Base-by-base conservation (phyloP, 2,329 filamentous ascomycete genomes). In the Calycina herbarum region DNA sequence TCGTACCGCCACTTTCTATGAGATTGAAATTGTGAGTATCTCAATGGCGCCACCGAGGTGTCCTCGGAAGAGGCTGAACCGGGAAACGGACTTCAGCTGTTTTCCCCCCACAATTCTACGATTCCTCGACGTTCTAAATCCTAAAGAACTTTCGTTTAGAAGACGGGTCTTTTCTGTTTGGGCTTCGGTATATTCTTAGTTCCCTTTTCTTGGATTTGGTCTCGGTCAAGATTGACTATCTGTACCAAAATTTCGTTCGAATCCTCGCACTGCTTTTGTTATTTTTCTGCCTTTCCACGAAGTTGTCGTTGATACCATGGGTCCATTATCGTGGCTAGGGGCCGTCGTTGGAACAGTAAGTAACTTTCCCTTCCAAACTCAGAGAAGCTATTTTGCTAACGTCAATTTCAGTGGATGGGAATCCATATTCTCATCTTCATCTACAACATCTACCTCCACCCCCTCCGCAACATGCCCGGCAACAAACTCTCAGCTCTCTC, bases 391-490 rank as follows among this genome's bases (percentile, higher is more conserved):
- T 1, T 13, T 4, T 13, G 17, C 48, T 54, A 24, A 54, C 48
- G 5, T 27, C 10, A 11, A 10, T 54, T 54, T 27, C n/a, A 54
- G 48, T 54, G 48, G 48, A 54, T 54, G 24, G 24, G 20, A 54
- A 54, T 29, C 7, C 48, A 54, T 13, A 3, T 54, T 24, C 48
- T 54, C 20, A 54, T 54, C 20, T 54, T 54, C 20, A 10, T 54
- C 20, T 54, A 54, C 48, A 54, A 54, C 10, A 24, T 54, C 48
- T 54, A 54, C 48, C 48, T 54, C 7, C 48, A 54, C 20, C 48
- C 48, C 20, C 48, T 54, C 3, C 48, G 48, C 20, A 54, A 54
- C 20, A 54, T 54, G 7, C 48, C 48, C 2, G 48, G 48, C 20
- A 27, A 5, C 20, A 54, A 29, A 54, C 24, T 54, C 7, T 24